Evolutionary conservation across 306 rosid species (phyloP), one percentile per base, ranked within the genome.

Genomic region (Arachis hypogaea): DNA sequence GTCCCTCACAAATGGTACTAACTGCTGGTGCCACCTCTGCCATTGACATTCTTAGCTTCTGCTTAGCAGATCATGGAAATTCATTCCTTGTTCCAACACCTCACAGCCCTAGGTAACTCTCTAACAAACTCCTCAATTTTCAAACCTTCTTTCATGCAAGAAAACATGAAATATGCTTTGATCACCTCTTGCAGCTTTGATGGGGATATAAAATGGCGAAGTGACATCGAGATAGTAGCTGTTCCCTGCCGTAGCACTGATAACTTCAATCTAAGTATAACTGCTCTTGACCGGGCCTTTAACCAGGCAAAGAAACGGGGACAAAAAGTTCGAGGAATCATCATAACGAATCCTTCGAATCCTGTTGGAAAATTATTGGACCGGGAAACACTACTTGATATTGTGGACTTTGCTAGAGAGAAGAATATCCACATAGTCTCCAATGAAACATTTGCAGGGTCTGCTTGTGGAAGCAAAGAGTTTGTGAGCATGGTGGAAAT

Each of bases 41-140:
- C 12, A 84, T 88, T 46, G 98, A 94, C 78, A 92, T 88, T 33
- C 93, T 94, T 73, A 82, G 90, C 89, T 94, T 92, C 81, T 94
- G 99, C 84, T 77, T 94, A 33, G 97, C 97, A 11, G 99, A 94
- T 80, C 18, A 82, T 46, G 96, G 97, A 84, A 87, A 89, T 63
- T 92, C 93, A 47, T 92, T 94, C 87, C 97, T 94, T 69, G 96
- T 89, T 74, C 98, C 98, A 12, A 86, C 98, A 3, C 98, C 98
- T 55, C 87, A 86, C 74, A 78, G 88, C 81, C 96, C 95, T 5
- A 77, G 95, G 98, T 94, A 88, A 81, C 51, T 50, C 40, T 73
- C 75, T 77, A 66, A 28, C 41, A 16, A 72, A 71, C 3, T 81
- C 72, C 38, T 51, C 70, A 47, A 30, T 64, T 60, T 28, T 54